Evolutionary conservation across 1,139 yeast genomes (phyloP).

Genomic region (Sugiyamaella neomexicana): DNA sequence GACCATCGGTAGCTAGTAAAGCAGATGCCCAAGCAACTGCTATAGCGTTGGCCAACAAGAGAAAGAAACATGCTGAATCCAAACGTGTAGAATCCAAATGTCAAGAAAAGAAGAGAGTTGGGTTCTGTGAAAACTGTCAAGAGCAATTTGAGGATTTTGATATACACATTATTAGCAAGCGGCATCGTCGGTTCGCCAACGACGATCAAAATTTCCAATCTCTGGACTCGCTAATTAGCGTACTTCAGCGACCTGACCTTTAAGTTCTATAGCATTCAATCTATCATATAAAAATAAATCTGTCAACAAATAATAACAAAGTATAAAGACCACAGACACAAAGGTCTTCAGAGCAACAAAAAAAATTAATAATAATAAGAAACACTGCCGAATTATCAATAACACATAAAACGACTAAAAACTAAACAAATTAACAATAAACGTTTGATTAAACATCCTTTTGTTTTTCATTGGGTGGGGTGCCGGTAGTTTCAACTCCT

Average conservation of each 20-base stretch:
- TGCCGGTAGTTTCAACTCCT: conserved; percentile 2
- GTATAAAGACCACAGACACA: not conserved
- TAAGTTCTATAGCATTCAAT: not conserved
- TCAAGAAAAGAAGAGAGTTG: conserved; percentile 16
- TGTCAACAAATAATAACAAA: not conserved
- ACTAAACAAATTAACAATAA: not conserved
- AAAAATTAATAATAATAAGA: not conserved
- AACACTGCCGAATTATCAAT: too few species aligned
- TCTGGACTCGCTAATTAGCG: conserved; percentile 53
- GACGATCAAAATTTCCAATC: conserved; percentile 70
- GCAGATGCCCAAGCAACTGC: conserved; percentile 30
- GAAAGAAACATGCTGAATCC: conserved; percentile 4
- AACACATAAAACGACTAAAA: conserved; percentile 1
- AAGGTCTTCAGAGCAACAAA: not conserved
- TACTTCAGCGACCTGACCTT: conserved; percentile 13
- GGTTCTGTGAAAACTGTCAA: conserved; percentile 83
- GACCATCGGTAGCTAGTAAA: conserved; percentile 13
- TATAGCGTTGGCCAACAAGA: conserved; percentile 5
- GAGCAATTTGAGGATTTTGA: conserved; percentile 80
- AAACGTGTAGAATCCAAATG: conserved; percentile 6
- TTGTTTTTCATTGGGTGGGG: not conserved
- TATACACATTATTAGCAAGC: conserved; percentile 67
- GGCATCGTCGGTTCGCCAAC: conserved; percentile 80
- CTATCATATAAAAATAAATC: too few species aligned
- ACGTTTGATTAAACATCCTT: conserved; percentile 9